A percentile compares a stretch with the other conserved stretches of the same genome.
These are phyloP conservation scores for Leccinum fibrillosum DNA, from an alignment of 768 basidiomycete species.

Conservation along the genomic window DNA sequence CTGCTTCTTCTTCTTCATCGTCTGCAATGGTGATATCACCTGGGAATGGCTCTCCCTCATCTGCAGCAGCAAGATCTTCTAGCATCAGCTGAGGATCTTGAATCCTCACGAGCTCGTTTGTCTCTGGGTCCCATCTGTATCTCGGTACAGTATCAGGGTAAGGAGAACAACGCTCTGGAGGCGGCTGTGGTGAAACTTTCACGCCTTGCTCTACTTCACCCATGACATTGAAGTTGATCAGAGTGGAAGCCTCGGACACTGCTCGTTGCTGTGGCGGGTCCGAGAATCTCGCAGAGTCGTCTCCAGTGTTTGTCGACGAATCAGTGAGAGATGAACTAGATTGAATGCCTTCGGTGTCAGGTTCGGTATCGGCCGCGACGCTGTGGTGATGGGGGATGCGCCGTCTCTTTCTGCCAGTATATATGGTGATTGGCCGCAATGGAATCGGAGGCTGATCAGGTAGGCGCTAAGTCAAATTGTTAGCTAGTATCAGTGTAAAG, in stretches of 20 bases:
- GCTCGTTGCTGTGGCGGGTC: not conserved
- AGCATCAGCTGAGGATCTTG: not conserved
- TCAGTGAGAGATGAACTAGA: not conserved
- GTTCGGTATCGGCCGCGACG: not conserved
- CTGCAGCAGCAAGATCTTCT: not conserved
- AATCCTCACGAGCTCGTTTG: not conserved
- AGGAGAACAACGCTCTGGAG: not conserved
- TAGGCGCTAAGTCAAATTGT: slow-evolving; percentile 18
- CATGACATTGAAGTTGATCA: not conserved
- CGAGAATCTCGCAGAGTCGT: too few relatives aligned
- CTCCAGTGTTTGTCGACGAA: not conserved
- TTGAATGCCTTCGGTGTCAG: not conserved
- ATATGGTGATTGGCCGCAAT: not conserved
- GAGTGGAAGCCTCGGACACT: not conserved
- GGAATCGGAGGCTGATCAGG: slow-evolving; percentile 23
- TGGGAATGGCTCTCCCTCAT: not conserved
- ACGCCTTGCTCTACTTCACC: not conserved
- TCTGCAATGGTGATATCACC: not conserved
- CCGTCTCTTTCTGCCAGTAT: not conserved
- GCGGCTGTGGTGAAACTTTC: not conserved
- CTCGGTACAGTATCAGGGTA: not conserved
- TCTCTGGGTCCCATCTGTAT: slow-evolving; percentile 13
- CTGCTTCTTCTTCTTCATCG: not conserved
- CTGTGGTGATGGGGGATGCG: not conserved
- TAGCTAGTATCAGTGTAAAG: not conserved